phyloP scores from a whole-genome alignment of 2,329 filamentous ascomycete species.

The Phialophora macrospora region DNA sequence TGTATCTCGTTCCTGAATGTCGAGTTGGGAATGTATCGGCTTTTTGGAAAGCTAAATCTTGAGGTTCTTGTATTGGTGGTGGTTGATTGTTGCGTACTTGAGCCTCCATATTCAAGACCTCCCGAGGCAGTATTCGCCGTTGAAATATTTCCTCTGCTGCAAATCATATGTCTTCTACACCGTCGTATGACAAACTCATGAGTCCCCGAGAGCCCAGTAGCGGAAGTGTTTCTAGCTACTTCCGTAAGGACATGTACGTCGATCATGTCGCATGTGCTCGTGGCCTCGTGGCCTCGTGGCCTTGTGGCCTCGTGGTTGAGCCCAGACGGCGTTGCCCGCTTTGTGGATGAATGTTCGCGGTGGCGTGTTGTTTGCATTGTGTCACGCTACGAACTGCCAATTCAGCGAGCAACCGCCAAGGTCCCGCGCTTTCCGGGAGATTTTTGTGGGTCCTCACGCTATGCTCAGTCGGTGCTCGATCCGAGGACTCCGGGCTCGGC shows the following conservation, averaged over 20 bases:
- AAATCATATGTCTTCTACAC: background rate
- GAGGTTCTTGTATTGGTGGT: background rate
- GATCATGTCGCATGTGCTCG: background rate
- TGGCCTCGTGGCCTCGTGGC: too few species aligned
- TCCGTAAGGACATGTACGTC: background rate
- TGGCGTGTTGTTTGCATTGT: background rate
- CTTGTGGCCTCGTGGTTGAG: background rate
- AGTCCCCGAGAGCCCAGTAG: background rate
- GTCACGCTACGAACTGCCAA: background rate
- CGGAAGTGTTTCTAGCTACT: background rate
- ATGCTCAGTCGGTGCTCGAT: background rate
- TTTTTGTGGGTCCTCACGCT: background rate
- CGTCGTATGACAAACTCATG: slow-evolving; percentile 25
- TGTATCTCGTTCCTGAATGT: background rate
- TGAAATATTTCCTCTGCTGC: background rate
- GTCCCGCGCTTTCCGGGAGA: too few species aligned
- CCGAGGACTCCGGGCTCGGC: background rate
- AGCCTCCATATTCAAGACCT: background rate
- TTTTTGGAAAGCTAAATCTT: background rate
- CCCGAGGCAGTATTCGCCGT: background rate
- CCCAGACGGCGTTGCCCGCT: background rate
- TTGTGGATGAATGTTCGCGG: background rate
- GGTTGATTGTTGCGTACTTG: background rate
- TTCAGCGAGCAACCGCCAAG: background rate
- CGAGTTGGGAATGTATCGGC: background rate